These are phyloP conservation scores for Protomyces inouyei DNA, from an alignment of 1,139 yeast species.

Conservation along the genomic window DNA sequence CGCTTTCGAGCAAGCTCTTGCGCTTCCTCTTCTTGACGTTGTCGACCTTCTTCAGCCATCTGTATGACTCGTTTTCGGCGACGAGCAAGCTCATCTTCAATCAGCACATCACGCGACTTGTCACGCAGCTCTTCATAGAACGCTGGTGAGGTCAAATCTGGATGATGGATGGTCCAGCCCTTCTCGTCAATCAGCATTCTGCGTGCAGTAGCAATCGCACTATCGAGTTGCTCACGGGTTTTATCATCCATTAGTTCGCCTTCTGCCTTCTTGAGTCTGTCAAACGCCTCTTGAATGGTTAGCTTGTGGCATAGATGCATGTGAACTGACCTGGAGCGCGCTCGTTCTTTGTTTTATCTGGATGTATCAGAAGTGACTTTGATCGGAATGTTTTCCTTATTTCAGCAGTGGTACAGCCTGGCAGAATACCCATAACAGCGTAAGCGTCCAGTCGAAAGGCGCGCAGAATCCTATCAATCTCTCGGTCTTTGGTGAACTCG, in stretches of 20 bases:
- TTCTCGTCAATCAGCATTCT: slow-evolving; percentile 45
- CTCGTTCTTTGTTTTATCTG: slow-evolving; percentile 55
- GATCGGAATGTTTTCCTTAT: slow-evolving; percentile 52
- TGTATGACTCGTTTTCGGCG: slow-evolving; percentile 42
- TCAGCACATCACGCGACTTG: slow-evolving; percentile 44
- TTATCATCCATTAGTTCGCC: slow-evolving; percentile 40
- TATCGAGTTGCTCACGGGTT: slow-evolving; percentile 42
- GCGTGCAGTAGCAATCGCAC: slow-evolving; percentile 46
- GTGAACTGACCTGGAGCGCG: slow-evolving; percentile 11
- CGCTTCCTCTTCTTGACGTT: slow-evolving; percentile 43
- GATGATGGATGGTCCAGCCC: slow-evolving; percentile 44
- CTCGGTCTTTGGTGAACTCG: slow-evolving; percentile 45
- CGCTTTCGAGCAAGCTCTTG: slow-evolving; percentile 40
- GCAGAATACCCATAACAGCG: slow-evolving; percentile 53
- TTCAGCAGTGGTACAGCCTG: slow-evolving; percentile 43
- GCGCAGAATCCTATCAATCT: slow-evolving; percentile 51
- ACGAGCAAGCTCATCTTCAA: slow-evolving; percentile 46
- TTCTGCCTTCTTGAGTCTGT: slow-evolving; percentile 45
- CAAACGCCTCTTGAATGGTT: slow-evolving; percentile 60
- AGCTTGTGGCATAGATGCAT: background rate
- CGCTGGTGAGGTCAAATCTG: slow-evolving; percentile 39
- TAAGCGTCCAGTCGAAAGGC: slow-evolving; percentile 53
- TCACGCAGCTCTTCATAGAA: slow-evolving; percentile 44
- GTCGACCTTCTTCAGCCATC: slow-evolving; percentile 43
- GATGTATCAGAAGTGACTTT: slow-evolving; percentile 62